Evolutionary conservation across 73 alveolate species (phyloP).

Genomic region (Symbiodinium natans): DNA sequence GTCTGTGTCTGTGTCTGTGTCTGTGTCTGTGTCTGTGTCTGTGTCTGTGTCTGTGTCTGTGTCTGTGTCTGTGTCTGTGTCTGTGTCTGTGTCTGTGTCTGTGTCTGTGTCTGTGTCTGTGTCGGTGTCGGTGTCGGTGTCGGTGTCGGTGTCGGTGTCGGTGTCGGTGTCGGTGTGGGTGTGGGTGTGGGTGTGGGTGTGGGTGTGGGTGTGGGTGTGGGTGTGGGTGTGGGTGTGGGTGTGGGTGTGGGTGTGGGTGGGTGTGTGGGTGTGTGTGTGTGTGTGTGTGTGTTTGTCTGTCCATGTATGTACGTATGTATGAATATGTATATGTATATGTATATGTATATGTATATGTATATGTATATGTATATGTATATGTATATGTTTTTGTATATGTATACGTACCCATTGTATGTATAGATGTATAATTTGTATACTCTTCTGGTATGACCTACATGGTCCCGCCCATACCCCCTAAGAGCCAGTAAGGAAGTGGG

Average conservation of each 20-base stretch:
- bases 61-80: background rate
- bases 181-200: background rate
- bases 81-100: background rate
- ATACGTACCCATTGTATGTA: no score
- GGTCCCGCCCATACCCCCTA: no score
- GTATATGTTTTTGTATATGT: background rate
- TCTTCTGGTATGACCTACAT: no score
- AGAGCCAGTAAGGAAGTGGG: no score
- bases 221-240: background rate
- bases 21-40: background rate
- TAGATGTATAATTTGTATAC: no score
- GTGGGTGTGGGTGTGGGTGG: background rate
- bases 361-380: background rate
- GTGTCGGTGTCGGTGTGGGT: background rate
- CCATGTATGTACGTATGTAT: no score
- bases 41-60: background rate
- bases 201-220: background rate
- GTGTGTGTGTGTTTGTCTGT: no score
- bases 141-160: background rate
- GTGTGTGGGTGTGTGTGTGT: no score
- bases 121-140: background rate
- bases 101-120: no score
- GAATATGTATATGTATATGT: no score
- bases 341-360: background rate
- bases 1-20: background rate